These are phyloP conservation scores for Pisolithus marmoratus DNA, from an alignment of 768 basidiomycete genomes.

Conservation along the genomic window DNA sequence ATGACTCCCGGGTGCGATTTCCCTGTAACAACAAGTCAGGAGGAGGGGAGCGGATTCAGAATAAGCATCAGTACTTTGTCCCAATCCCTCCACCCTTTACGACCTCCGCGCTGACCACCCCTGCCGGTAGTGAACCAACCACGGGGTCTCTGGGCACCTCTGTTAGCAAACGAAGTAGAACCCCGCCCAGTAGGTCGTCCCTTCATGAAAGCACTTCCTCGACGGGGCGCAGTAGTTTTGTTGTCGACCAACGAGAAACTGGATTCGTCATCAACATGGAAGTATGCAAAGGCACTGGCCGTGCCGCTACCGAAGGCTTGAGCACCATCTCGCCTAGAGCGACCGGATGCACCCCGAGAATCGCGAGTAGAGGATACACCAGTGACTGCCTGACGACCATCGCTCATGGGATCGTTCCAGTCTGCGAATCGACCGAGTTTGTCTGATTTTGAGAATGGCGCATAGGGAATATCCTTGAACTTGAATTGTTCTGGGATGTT, in stretches of 20 bases:
- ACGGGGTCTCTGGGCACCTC: constrained; percentile 42
- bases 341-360: constrained; percentile 46
- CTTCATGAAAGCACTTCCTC: constrained; percentile 59
- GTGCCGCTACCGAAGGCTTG: constrained; percentile 89
- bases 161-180: constrained; percentile 27
- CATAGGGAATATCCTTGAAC: constrained; percentile 98
- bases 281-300: constrained; percentile 91
- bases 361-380: constrained; percentile 44
- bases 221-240: constrained; percentile 64
- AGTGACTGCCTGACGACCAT: constrained; percentile 51
- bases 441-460: constrained; percentile 97
- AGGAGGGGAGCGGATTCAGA: background rate
- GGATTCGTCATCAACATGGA: constrained; percentile 97
- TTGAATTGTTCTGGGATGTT: constrained; percentile 89
- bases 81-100: constrained; percentile 89
- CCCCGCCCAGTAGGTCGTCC: constrained; percentile 39
- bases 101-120: constrained; percentile 33
- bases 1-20: constrained; percentile 84
- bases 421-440: constrained; percentile 97
- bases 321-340: constrained; percentile 67
- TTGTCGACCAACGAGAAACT: constrained; percentile 95
- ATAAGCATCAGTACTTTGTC: constrained; percentile 60
- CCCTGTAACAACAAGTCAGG: constrained; percentile 39
- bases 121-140: constrained; percentile 42
- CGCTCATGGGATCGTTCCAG: constrained; percentile 80